These are phyloP conservation scores for Haplosporangium gracile DNA, from an alignment of 192 early-diverging fungal genomes.

Conservation along the genomic window DNA sequence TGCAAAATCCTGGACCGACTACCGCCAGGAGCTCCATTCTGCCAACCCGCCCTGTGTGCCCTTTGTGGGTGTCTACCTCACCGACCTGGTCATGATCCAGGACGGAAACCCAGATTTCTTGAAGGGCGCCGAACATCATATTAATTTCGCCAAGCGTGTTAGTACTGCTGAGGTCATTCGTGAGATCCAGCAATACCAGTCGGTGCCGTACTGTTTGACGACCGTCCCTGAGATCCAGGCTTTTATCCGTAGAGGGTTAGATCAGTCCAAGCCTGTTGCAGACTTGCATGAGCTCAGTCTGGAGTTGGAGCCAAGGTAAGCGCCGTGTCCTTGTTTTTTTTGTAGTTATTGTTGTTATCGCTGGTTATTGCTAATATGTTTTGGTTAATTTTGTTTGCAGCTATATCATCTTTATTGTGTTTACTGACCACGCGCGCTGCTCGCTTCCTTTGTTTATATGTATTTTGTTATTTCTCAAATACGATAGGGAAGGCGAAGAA, in stretches of 20 bases:
- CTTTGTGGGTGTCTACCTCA: conserved; percentile 86
- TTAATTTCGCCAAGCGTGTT: conserved; percentile 94
- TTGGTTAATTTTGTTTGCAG: not conserved
- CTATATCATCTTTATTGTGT: not conserved
- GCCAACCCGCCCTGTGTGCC: conserved; percentile 90
- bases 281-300: conserved; percentile 85
- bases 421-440: not conserved
- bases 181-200: conserved; percentile 94
- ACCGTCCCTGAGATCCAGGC: conserved; percentile 89
- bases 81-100: conserved; percentile 94
- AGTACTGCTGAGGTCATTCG: conserved; percentile 93
- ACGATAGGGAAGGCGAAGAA: conserved; percentile 8
- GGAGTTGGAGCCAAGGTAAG: conserved; percentile 84
- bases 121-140: conserved; percentile 71
- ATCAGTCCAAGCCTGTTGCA: conserved; percentile 75
- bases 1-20: conserved; percentile 84
- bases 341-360: not conserved
- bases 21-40: conserved; percentile 86
- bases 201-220: conserved; percentile 82
- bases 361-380: too few species aligned
- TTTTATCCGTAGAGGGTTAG: conserved; percentile 77
- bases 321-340: not conserved
- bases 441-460: not conserved
- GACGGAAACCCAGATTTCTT: conserved; percentile 91
- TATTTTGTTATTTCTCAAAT: not conserved